Base-by-base conservation (phyloP, 2,329 filamentous ascomycete genomes). In the Colletotrichum filicis region DNA sequence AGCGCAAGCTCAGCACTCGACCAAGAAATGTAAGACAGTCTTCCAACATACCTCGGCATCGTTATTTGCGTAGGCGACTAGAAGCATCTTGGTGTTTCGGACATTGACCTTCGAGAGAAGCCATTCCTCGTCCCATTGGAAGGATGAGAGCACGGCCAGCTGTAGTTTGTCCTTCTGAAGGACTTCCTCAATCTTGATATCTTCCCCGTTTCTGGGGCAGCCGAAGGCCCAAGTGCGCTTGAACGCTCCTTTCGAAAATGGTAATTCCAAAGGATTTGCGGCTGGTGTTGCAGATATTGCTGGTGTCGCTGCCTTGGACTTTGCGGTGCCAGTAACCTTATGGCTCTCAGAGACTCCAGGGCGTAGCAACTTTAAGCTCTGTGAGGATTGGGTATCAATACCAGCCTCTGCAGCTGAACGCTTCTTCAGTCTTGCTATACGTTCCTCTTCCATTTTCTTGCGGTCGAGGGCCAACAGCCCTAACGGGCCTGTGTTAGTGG, bases 101-200 rank as follows among this genome's bases (percentile, higher is more conserved):
- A 87, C 79, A 74, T 94, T 86, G 32, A 97, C 81, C 79, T 97
- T 97, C 6, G 86, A 88, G 32, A 96, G 81, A 57, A 97, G 81
- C 94, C 94, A 98, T 32, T 93, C 88, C 16, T 92, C 89, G 75
- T 98, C 93, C 91, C 94, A 97, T 79, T 96, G 91, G 77, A 93
- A 98, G 0, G 96, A 94, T 76, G 95, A 97, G 5, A 98, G 84
- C 0, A 98, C 89, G 1, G 94, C 95, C 52, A 95, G 89, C 63
- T 93, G 86, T 9, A 98, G 85, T 14, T 92, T 87, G 1, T 90
- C 83, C 74, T 90, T 92, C 80, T 97, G 93, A 1, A 98, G 82
- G 0, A 98, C 89, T 80, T 98, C 95, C 78, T 97, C 94, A 53
- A 98, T 91, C 73, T 92, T 97, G 79, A 98, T 94, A 74, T 97